A percentile compares a stretch with the other conserved stretches of the same genome.
These are phyloP conservation scores for Candida maltosa DNA, from an alignment of 805 yeast species.

Conservation along the genomic window DNA sequence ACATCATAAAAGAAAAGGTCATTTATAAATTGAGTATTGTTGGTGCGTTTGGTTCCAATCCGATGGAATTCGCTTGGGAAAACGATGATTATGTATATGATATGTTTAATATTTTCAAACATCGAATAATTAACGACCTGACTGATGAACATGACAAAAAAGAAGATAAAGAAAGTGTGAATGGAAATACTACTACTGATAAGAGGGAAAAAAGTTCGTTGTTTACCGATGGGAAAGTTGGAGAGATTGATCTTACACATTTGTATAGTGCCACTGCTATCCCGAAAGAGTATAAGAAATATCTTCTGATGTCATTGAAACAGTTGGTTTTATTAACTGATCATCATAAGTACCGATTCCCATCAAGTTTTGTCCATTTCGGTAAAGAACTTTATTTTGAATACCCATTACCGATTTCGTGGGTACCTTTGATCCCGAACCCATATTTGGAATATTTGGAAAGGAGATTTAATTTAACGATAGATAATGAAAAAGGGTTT, in stretches of 20 bases:
- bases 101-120: slow-evolving; percentile 28
- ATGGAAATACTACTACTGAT: slow-evolving; percentile 2
- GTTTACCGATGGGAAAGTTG: slow-evolving; percentile 9
- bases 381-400: slow-evolving; percentile 17
- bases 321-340: slow-evolving; percentile 20
- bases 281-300: slow-evolving; percentile 20
- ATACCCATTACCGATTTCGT: slow-evolving; percentile 34
- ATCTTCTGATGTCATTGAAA: slow-evolving; percentile 18
- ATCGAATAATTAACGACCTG: slow-evolving; percentile 21
- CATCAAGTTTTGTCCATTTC: slow-evolving; percentile 24
- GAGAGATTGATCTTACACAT: slow-evolving; percentile 14
- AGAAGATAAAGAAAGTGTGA: slow-evolving; percentile 1
- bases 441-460: slow-evolving; percentile 20
- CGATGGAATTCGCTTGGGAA: slow-evolving; percentile 18
- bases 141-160: slow-evolving; percentile 7
- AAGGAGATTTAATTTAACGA: slow-evolving; percentile 19
- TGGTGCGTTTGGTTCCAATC: slow-evolving; percentile 34
- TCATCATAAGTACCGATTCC: slow-evolving; percentile 19
- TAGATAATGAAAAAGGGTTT: slow-evolving; percentile 24
- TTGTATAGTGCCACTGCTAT: slow-evolving; percentile 1
- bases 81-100: slow-evolving; percentile 28
- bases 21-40: slow-evolving; percentile 30
- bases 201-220: slow-evolving; percentile 3
- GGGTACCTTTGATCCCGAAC: slow-evolving; percentile 35
- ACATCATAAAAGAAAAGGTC: slow-evolving; percentile 29